Evolutionary conservation across 495 filamentous ascomycete species (phyloP).

Genomic region (Glutinoglossum americanum): DNA sequence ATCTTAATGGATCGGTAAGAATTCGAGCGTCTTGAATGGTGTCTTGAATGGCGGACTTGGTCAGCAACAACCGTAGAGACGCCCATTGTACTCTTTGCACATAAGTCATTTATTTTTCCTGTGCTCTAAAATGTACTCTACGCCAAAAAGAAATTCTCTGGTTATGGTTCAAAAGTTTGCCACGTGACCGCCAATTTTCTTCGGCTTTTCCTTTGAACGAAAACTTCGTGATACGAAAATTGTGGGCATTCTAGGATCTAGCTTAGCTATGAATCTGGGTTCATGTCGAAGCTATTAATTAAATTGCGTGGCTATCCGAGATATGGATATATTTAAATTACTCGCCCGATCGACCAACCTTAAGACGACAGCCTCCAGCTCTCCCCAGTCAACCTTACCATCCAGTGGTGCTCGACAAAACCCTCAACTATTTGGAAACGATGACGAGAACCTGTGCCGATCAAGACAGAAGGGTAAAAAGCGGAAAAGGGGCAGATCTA

Average conservation of each 20-base stretch:
- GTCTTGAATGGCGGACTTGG: not conserved
- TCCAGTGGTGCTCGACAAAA: conserved; percentile 28
- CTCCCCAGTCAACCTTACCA: conserved; percentile 15
- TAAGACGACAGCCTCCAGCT: conserved; percentile 16
- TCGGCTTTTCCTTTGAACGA: too few relatives aligned
- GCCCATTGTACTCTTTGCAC: not conserved
- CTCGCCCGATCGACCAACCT: conserved; percentile 32
- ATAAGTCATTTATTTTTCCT: not conserved
- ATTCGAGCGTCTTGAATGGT: not conserved
- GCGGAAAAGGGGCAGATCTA: conserved; percentile 14
- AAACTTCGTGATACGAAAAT: too few relatives aligned
- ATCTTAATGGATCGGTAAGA: not conserved
- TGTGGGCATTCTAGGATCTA: too few relatives aligned
- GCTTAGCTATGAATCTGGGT: too few relatives aligned
- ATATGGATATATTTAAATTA: conserved; percentile 33
- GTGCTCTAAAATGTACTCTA: not conserved
- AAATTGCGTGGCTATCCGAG: too few relatives aligned
- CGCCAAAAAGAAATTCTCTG: not conserved
- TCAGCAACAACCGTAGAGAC: not conserved
- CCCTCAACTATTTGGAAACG: conserved; percentile 30
- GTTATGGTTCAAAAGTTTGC: not conserved
- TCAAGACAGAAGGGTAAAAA: conserved; percentile 7
- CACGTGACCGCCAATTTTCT: not conserved
- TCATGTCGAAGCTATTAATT: too few relatives aligned
- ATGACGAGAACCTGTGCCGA: conserved; percentile 14